Evolutionary conservation across 805 yeast genomes (phyloP).

Genomic region (Sugiyamaella smithiae): DNA sequence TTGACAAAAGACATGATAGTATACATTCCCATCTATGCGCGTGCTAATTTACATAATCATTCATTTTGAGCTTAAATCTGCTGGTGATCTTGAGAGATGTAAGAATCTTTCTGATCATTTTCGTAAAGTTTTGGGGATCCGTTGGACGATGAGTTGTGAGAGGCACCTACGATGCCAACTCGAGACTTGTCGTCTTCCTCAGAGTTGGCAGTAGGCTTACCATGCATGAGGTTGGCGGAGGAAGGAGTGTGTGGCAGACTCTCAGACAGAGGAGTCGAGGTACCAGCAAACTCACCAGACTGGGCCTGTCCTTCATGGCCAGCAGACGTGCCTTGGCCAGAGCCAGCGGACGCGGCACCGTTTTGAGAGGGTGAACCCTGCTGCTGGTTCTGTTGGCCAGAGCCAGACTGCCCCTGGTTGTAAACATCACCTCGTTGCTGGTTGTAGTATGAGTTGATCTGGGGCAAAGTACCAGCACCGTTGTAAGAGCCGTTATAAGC

Average conservation of each 20-base stretch:
- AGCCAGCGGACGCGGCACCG: conserved; percentile 10
- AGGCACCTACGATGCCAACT: conserved; percentile 1
- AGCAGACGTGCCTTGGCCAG: conserved; percentile 11
- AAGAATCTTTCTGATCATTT: conserved; percentile 4
- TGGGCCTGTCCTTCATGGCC: conserved; percentile 16
- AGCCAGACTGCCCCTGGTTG: conserved; percentile 12
- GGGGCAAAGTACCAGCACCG: conserved; percentile 15
- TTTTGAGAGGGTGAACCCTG: conserved; percentile 12
- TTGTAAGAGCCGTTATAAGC: neutral
- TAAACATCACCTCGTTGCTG: conserved; percentile 13
- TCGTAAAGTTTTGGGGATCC: conserved; percentile 9
- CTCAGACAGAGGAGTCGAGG: conserved; percentile 25
- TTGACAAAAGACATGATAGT: neutral
- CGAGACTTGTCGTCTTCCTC: conserved; percentile 1
- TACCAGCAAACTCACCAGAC: conserved; percentile 17
- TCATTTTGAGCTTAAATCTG: conserved; percentile 4
- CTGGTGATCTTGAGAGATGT: neutral
- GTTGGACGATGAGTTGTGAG: conserved; percentile 1
- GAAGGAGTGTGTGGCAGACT: conserved; percentile 25
- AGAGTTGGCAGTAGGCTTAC: neutral
- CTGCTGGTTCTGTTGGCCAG: conserved; percentile 16
- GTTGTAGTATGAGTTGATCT: conserved; percentile 17
- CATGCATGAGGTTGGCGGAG: conserved; percentile 13
- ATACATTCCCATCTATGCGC: conserved; percentile 6
- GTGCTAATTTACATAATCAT: conserved; percentile 7